Conservation (phyloP, 1,284 basidiomycete genomes). For the Sanghuangporus sanghuang region DNA sequence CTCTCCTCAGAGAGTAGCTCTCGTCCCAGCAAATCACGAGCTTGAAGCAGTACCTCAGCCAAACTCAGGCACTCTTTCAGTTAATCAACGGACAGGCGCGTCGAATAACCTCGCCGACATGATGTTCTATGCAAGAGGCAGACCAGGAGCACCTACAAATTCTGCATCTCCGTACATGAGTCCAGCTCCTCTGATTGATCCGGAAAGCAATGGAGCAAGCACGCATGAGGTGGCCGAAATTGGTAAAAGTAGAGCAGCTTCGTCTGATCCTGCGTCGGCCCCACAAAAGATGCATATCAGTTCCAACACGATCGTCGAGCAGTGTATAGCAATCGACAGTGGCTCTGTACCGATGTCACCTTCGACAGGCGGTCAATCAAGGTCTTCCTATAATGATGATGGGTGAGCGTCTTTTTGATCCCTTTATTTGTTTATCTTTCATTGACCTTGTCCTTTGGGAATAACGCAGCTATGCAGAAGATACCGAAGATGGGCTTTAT, state of each 20-base stretch:
- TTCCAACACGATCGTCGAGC: conserved; percentile 98
- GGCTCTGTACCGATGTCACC: conserved; percentile 1
- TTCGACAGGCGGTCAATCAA: conserved; percentile 35
- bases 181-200: neutral
- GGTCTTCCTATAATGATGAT: conserved; percentile 16
- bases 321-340: conserved; percentile 89
- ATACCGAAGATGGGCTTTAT: conserved; percentile 12
- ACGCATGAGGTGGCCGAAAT: neutral
- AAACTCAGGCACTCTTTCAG: neutral
- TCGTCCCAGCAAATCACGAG: conserved; percentile 1
- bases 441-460: conserved; percentile 3
- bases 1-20: conserved; percentile 12
- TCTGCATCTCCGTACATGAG: neutral
- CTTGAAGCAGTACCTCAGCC: neutral
- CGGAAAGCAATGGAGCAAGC: conserved; percentile 7
- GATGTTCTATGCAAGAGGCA: neutral
- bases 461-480: conserved; percentile 5
- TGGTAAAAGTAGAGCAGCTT: neutral
- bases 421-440: neutral
- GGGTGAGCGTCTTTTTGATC: conserved; percentile 9
- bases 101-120: conserved; percentile 13
- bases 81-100: conserved; percentile 14
- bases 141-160: neutral
- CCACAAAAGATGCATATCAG: conserved; percentile 80
- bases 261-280: neutral